Evolutionary conservation across 192 early-diverging fungal genomes (phyloP), one percentile per base, ranked within the genome.

Genomic region (Coemansia sp.): DNA sequence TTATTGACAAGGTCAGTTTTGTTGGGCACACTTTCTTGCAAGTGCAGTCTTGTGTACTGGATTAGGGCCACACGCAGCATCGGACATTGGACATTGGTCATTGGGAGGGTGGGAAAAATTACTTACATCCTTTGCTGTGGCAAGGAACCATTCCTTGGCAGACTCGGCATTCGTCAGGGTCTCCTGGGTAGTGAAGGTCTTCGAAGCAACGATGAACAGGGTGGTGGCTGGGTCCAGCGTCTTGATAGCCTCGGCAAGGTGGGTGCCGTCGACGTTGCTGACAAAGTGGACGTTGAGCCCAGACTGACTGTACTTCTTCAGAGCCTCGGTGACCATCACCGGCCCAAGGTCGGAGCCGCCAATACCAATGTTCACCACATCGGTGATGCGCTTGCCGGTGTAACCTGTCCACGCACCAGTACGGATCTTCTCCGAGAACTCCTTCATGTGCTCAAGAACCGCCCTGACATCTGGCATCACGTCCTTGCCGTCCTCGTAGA

Each of bases 161-260:
- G 94, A 91, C 40, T 84, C 85, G 14, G 96, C 96, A 62, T 98
- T 98, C 60, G 95, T 96, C 65, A 98, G 92, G 42, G 96, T 98
- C 75, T 98, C 96, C 76, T 97, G 96, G 44, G 96, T 98, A 20
- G 96, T 98, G 55, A 97, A 98, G 17, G 96, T 98, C 88, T 98
- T 98, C 55, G 89, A 91, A 29, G 96, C 96, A 59, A 98, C 84
- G 62, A 98, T 97, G 75, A 97, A 98, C 61, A 98, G 72, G 6
- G 92, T 85, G 11, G 91, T 91, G 57, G 94, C 94, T 23, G 94
- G 89, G 69, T 96, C 75, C 56, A 94, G 79, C 20, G 75, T 65
- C 85, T 95, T 95, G 65, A 97, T 81, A 0, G 87, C 88, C 83
- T 98, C 96, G 22, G 94, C 94, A 57, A 98, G 83, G 63, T 98